Conservation (phyloP, 495 filamentous ascomycete genomes). For the Lasiosphaeria miniovina region DNA sequence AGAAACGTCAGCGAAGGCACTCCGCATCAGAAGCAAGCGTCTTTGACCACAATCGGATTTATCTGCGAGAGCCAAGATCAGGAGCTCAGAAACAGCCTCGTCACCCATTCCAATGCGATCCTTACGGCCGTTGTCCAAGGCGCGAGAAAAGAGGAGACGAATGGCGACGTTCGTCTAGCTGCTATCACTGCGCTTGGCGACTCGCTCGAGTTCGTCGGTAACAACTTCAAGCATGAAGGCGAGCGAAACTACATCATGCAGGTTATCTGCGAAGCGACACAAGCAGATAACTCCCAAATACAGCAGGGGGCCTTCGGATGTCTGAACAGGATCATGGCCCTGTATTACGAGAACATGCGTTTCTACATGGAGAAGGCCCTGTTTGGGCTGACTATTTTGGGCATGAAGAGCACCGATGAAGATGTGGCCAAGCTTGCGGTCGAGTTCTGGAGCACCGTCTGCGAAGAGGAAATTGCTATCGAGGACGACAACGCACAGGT, state of each 20-base stretch:
- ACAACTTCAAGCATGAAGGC: constrained; percentile 98
- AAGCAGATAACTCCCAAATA: constrained; percentile 82
- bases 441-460: constrained; percentile 99
- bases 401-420: constrained; percentile 97
- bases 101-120: constrained; percentile 91
- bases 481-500: constrained; percentile 94
- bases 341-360: constrained; percentile 99
- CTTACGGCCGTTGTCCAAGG: constrained; percentile 96
- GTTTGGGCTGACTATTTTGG: constrained; percentile 96
- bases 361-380: constrained; percentile 99
- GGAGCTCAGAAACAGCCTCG: constrained; percentile 77
- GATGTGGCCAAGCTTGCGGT: constrained; percentile 97
- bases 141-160: constrained; percentile 91
- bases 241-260: constrained; percentile 99
- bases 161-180: constrained; percentile 81
- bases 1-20: constrained; percentile 84
- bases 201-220: constrained; percentile 94
- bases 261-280: constrained; percentile 97
- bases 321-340: constrained; percentile 93
- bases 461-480: constrained; percentile 95
- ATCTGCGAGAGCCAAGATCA: constrained; percentile 93
- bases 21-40: constrained; percentile 87
- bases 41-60: constrained; percentile 90
- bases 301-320: constrained; percentile 95
- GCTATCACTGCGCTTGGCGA: constrained; percentile 93